Conservation (phyloP, 139 green algal genomes). For the Nannochloris sp. region DNA sequence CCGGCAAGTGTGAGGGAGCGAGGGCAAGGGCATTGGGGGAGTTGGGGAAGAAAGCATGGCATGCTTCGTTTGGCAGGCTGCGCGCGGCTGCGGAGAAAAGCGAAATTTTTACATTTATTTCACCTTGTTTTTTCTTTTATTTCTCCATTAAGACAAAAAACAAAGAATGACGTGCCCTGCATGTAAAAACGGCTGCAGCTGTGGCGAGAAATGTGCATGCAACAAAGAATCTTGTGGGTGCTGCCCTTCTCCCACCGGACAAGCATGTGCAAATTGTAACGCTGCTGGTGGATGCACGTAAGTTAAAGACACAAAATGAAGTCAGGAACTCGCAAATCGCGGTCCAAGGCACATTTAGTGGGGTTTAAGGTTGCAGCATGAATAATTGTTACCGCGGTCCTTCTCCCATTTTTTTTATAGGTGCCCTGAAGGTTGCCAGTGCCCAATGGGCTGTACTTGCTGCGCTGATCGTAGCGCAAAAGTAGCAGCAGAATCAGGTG, state of each 20-base stretch:
- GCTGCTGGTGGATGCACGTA: neutral
- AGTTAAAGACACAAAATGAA: neutral
- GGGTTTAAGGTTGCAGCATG: neutral
- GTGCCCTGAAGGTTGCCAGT: slow-evolving; percentile 13
- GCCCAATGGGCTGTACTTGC: slow-evolving; percentile 54
- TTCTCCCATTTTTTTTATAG: neutral
- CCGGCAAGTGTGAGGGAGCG: too few species aligned
- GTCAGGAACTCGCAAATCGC: too few species aligned
- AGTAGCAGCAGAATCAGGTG: too few species aligned
- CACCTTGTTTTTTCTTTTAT: too few species aligned
- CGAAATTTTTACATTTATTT: too few species aligned
- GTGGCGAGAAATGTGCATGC: neutral
- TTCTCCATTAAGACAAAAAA: too few species aligned
- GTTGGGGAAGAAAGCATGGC: too few species aligned
- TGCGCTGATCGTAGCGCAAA: slow-evolving; percentile 6
- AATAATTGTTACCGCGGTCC: neutral
- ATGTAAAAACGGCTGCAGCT: neutral
- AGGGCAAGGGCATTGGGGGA: too few species aligned
- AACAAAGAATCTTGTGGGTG: neutral
- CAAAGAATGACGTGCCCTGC: neutral
- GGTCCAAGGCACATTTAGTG: too few species aligned
- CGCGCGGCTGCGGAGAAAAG: too few species aligned
- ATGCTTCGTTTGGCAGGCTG: too few species aligned
- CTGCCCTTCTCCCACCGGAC: neutral
- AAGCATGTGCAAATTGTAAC: neutral